Conservation (phyloP, 2,329 filamentous ascomycete genomes). For the Fusarium veterinarium region DNA sequence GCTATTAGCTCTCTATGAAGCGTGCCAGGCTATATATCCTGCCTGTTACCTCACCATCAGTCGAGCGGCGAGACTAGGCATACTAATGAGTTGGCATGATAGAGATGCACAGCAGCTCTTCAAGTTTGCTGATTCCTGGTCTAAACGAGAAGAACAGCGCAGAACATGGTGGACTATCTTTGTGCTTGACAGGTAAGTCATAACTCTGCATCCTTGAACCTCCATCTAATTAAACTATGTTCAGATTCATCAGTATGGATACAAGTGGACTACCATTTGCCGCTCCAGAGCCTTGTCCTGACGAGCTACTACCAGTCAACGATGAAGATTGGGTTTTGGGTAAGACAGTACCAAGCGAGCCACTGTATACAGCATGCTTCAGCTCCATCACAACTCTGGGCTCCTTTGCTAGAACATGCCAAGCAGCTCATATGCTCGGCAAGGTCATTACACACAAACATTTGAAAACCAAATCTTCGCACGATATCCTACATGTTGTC, state of each 20-base stretch:
- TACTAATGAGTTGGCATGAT: slow-evolving; percentile 2
- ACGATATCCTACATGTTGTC: neutral
- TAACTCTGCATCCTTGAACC: neutral
- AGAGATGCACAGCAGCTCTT: slow-evolving; percentile 6
- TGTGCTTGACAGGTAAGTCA: slow-evolving; percentile 1
- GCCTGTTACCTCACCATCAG: slow-evolving; percentile 8
- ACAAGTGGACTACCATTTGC: slow-evolving; percentile 4
- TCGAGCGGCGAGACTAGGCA: slow-evolving; percentile 1
- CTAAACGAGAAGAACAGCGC: slow-evolving; percentile 3
- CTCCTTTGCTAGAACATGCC: slow-evolving; percentile 6
- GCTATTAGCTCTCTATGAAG: slow-evolving; percentile 4
- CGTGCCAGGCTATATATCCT: slow-evolving; percentile 10
- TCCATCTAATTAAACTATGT: neutral
- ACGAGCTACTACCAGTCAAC: slow-evolving; percentile 3
- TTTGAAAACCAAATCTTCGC: neutral
- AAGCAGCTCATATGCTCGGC: slow-evolving; percentile 9
- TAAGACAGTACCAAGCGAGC: slow-evolving; percentile 3
- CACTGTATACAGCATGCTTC: slow-evolving; percentile 5
- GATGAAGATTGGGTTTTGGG: slow-evolving; percentile 6
- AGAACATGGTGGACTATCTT: slow-evolving; percentile 13
- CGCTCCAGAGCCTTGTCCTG: neutral
- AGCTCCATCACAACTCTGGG: slow-evolving; percentile 1
- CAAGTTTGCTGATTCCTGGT: slow-evolving; percentile 8
- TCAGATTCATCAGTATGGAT: neutral
- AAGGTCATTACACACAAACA: slow-evolving; percentile 2